Conservation (phyloP, 345 rosid genomes). For the Durio zibethinus region DNA sequence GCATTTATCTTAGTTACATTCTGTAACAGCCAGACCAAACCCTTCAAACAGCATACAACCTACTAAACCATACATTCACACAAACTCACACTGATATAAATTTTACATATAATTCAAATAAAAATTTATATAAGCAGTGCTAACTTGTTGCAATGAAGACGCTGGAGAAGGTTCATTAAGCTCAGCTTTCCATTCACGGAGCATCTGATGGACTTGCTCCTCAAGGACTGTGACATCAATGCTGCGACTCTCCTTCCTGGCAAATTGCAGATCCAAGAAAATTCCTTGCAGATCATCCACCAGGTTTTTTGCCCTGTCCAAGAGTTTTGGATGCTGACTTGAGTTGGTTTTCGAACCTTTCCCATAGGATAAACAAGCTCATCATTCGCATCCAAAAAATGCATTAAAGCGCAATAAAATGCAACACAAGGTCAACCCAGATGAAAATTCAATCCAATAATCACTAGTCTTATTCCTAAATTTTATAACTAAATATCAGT, state of each 20-base stretch:
- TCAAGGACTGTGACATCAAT: conserved; percentile 73
- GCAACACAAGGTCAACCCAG: conserved; percentile 19
- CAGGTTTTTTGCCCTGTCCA: conserved; percentile 92
- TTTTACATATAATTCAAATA: conserved; percentile 17
- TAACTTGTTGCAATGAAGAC: conserved; percentile 95
- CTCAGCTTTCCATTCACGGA: conserved; percentile 97
- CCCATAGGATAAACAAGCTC: conserved; percentile 38
- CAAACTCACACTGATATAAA: not conserved
- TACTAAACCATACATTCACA: not conserved
- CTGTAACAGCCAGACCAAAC: not conserved
- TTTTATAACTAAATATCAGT: not conserved
- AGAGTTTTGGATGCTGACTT: conserved; percentile 95
- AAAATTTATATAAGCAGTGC: conserved; percentile 2
- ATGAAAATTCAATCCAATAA: conserved; percentile 1
- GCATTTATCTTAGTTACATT: not conserved
- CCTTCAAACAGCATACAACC: not conserved
- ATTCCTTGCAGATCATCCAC: conserved; percentile 96
- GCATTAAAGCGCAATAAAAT: conserved; percentile 11
- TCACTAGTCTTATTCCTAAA: not conserved
- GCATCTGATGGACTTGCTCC: conserved; percentile 99
- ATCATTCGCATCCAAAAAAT: conserved; percentile 24
- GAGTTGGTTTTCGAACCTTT: conserved; percentile 76
- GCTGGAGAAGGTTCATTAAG: conserved; percentile 99
- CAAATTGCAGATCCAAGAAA: conserved; percentile 85
- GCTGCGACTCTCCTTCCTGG: conserved; percentile 82